Conservation (phyloP, 2,329 filamentous ascomycete species). For the Blumeria hordei region DNA sequence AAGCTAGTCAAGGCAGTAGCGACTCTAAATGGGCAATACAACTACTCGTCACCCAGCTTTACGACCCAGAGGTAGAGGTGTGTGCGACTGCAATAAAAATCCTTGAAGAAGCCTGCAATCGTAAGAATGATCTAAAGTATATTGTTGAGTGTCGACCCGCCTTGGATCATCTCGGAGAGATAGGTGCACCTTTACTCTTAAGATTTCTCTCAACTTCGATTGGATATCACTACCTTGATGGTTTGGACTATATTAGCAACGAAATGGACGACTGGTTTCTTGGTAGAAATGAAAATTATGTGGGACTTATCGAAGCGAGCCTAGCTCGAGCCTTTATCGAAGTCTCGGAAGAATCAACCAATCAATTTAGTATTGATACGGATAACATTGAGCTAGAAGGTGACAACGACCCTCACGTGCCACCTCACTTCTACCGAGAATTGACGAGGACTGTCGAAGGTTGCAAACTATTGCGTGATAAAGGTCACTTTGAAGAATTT, state of each 20-base stretch:
- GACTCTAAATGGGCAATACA: constrained; percentile 92
- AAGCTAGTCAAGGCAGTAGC: constrained; percentile 21
- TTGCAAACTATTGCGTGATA: constrained; percentile 69
- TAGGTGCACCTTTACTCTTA: constrained; percentile 75
- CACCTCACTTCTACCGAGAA: constrained; percentile 95
- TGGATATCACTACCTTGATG: constrained; percentile 91
- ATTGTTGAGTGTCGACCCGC: constrained; percentile 91
- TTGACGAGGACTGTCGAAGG: constrained; percentile 81
- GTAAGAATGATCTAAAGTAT: constrained; percentile 73
- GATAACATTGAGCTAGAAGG: constrained; percentile 20
- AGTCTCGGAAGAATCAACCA: constrained; percentile 18
- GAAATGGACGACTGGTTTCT: constrained; percentile 99
- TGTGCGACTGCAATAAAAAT: constrained; percentile 94
- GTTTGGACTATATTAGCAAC: constrained; percentile 92
- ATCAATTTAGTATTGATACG: constrained; percentile 18
- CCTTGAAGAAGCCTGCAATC: constrained; percentile 88
- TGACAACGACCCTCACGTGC: constrained; percentile 29
- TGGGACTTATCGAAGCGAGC: constrained; percentile 84
- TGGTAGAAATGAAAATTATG: constrained; percentile 89
- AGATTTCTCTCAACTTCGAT: constrained; percentile 90
- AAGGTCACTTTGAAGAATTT: constrained; percentile 92
- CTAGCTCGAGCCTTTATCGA: constrained; percentile 55
- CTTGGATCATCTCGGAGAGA: constrained; percentile 85
- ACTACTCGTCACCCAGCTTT: constrained; percentile 89
- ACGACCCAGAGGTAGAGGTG: constrained; percentile 91